These are phyloP conservation scores for Smallanthus sonchifolius DNA, from an alignment of 129 eudicot genomes.

Conservation along the genomic window DNA sequence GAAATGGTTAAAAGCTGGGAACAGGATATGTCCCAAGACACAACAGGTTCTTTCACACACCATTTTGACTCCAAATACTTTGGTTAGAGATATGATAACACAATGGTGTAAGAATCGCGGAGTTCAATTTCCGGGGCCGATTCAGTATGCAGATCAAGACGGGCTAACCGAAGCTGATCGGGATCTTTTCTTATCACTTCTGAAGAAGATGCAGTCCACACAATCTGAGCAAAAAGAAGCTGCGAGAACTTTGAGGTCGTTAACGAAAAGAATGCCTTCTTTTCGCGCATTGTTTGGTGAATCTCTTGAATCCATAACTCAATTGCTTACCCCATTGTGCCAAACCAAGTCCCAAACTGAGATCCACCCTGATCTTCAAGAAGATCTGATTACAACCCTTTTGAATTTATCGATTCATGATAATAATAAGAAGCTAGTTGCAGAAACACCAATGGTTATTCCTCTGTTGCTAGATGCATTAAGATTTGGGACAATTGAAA, in stretches of 20 bases:
- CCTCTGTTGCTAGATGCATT: conserved; percentile 69
- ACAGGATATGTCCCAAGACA: conserved; percentile 75
- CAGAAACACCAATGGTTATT: conserved; percentile 74
- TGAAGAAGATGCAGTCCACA: conserved; percentile 62
- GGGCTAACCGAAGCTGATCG: conserved; percentile 61
- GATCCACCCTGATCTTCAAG: conserved; percentile 70
- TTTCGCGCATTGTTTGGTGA: conserved; percentile 89
- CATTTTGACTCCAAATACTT: conserved; percentile 66
- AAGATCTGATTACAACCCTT: conserved; percentile 80
- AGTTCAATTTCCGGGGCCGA: conserved; percentile 53
- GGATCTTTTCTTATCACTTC: conserved; percentile 49
- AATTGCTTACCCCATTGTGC: conserved; percentile 55
- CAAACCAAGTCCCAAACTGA: conserved; percentile 37
- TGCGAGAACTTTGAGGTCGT: conserved; percentile 63
- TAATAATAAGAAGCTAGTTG: conserved; percentile 89
- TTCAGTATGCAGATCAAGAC: conserved; percentile 45
- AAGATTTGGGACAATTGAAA: conserved; percentile 62
- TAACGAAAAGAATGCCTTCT: conserved; percentile 78
- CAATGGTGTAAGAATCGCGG: conserved; percentile 83
- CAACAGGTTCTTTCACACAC: conserved; percentile 94
- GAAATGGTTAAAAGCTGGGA: conserved; percentile 89
- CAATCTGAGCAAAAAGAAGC: conserved; percentile 74
- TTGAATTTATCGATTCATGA: conserved; percentile 88
- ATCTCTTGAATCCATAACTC: conserved; percentile 55
- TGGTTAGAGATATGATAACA: conserved; percentile 69